Base-by-base conservation (phyloP, 371 early-diverging fungal species). In the Mucor velutinosus region DNA sequence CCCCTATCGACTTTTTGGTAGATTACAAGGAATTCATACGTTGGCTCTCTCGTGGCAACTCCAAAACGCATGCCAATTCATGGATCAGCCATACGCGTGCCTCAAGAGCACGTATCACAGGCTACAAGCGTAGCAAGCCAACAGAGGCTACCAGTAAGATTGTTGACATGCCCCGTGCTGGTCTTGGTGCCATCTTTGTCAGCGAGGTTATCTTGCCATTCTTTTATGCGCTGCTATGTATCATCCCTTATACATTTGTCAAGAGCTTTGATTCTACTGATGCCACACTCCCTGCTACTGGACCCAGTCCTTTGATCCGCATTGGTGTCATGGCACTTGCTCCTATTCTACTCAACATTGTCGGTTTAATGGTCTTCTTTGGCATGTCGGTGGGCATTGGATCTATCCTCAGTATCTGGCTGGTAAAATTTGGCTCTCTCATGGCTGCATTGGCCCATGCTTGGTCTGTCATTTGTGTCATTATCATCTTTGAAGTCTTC, bases 1-100 rank as follows among this genome's bases (percentile, higher is more conserved):
- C 88, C 6, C 79, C 89, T 39, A 79, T 82, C 0, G 93, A 93
- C 62, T 93, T 94, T 67, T 80, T 94, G 65, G 69, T 92, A 7
- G 95, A 94, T 66, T 94, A 94, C 71, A 86, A 87, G 33, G 92
- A 89, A 67, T 93, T 87, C 72, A 76, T 94, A 57, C 87, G 90
- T 33, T 94, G 94, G 93, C 77, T 94, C 64, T 93, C 93, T 17
- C 85, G 89, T 0, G 93, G 94, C 33, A 93, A 93, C 73, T 87
- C 90, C 23, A 79, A 81, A 51, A 77, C 92, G 0, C 90, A 93
- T 71, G 77, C 79, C 65, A 88, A 90, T 70, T 94, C 94, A 51
- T 94, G 94, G 94, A 89, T 93, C 60, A 81, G 87, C 51, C 88
- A 94, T 73, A 90, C 90, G 66, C 89, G 92, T 12, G 72, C 84